Base-by-base conservation (phyloP, 2,329 filamentous ascomycete genomes). In the Colletotrichum scovillei region DNA sequence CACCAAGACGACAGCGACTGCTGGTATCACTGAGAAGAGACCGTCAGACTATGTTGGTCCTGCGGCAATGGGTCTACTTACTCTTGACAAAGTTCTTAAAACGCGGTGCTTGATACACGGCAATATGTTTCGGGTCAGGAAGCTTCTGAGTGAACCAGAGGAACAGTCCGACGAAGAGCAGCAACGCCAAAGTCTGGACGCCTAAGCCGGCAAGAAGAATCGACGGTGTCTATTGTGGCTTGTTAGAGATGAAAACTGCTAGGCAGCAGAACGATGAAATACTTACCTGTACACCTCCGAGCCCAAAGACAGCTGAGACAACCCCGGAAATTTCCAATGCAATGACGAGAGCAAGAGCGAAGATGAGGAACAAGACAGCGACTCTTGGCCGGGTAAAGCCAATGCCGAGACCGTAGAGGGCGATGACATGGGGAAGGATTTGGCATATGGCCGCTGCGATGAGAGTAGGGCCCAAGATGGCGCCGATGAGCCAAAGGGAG, bases 71-170 rank as follows among this genome's bases (percentile, higher is more conserved):
- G 19, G 35, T 19, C 5, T 7, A 78, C 83, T 74, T 82, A 89
- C 88, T 81, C 64, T 85, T 75, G 4, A 88, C 78, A 55, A 87
- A 87, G 4, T 78, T 78, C 65, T 80, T 85, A 75, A 88, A 89
- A 6, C 79, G 78, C 0, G 77, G 68, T 1, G 86, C 86, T 9
- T 79, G 80, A 75, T 88, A 88, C 19, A 87, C 76, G 2, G 77
- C 74, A 0, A 82, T 79, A 69, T 84, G 83, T 16, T 78, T 83
- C 5, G 79, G 77, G 72, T 88, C 84, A 9, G 86, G 78, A 35
- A 83, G 80, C 42, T 79, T 80, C 19, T 82, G 81, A 16, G 82
- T 81, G 55, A 88, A 86, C 75, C 80, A 86, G 62, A 82, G 81
- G 69, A 82, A 84, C 67, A 80, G 79, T 24, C 76, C 78, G 22